Evolutionary conservation across 768 basidiomycete genomes (phyloP).

Genomic region (Tylopilus vinaceipallidus): DNA sequence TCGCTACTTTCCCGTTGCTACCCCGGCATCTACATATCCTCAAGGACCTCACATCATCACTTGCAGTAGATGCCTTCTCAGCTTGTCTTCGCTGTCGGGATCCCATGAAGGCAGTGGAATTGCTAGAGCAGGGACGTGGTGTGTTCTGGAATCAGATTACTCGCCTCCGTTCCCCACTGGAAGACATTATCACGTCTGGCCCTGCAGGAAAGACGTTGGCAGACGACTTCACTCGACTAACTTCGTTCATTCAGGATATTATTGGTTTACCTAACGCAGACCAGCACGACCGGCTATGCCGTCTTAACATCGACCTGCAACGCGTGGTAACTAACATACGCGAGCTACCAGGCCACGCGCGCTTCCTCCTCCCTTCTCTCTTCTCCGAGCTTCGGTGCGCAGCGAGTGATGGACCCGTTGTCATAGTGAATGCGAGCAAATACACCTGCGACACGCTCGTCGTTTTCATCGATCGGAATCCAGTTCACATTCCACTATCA

Average conservation of each 20-base stretch:
- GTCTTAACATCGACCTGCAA: background rate
- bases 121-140: too few species aligned
- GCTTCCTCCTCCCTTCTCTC: conserved; percentile 12
- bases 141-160: conserved; percentile 23
- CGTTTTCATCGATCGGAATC: background rate
- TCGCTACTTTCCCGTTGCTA: background rate
- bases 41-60: background rate
- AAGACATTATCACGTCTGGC: background rate
- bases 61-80: conserved; percentile 10
- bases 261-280: background rate
- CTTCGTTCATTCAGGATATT: too few species aligned
- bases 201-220: background rate
- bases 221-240: background rate
- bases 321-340: background rate
- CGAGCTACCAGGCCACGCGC: conserved; percentile 5
- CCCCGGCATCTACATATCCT: background rate
- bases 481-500: background rate
- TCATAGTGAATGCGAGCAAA: background rate
- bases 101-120: conserved; percentile 24
- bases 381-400: too few species aligned
- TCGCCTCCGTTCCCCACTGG: conserved; percentile 10
- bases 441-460: conserved; percentile 8
- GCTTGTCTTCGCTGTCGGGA: conserved; percentile 8
- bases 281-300: background rate
- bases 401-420: conserved; percentile 1